phyloP scores from a whole-genome alignment of 2,329 filamentous ascomycete species.

The Talaromyces rugulosus region DNA sequence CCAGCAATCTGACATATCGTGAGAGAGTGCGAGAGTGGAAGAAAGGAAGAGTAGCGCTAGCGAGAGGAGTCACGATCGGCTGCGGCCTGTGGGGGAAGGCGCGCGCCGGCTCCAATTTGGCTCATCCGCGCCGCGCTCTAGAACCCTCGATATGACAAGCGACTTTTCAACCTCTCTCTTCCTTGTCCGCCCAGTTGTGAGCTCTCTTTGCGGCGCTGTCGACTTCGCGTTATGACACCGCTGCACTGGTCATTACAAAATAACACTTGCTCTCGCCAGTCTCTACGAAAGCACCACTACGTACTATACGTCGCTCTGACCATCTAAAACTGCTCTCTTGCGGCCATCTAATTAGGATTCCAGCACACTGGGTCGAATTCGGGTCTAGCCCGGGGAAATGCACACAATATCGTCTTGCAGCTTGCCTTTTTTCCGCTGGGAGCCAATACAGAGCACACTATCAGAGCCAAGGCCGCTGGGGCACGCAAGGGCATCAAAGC shows the following conservation, averaged over 20 bases:
- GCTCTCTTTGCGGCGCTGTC: background rate
- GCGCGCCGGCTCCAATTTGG: background rate
- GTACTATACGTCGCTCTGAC: background rate
- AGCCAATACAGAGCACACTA: background rate
- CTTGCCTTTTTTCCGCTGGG: background rate
- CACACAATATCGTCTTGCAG: background rate
- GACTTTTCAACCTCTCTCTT: background rate
- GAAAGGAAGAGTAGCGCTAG: background rate
- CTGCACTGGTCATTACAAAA: background rate
- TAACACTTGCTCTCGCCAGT: background rate
- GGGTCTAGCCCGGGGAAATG: background rate
- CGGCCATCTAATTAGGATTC: background rate
- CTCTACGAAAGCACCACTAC: background rate
- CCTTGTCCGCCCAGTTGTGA: background rate
- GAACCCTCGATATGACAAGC: background rate
- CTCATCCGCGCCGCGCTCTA: background rate
- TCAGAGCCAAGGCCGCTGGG: background rate
- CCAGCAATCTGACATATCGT: background rate
- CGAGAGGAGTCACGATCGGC: background rate
- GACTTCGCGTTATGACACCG: background rate
- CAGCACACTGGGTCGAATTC: background rate
- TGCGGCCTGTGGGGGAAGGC: background rate
- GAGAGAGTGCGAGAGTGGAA: background rate
- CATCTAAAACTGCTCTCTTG: background rate
- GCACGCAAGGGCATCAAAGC: background rate